phyloP scores from a whole-genome alignment of 495 filamentous ascomycete genomes.

The Penicillium bialowiezense region DNA sequence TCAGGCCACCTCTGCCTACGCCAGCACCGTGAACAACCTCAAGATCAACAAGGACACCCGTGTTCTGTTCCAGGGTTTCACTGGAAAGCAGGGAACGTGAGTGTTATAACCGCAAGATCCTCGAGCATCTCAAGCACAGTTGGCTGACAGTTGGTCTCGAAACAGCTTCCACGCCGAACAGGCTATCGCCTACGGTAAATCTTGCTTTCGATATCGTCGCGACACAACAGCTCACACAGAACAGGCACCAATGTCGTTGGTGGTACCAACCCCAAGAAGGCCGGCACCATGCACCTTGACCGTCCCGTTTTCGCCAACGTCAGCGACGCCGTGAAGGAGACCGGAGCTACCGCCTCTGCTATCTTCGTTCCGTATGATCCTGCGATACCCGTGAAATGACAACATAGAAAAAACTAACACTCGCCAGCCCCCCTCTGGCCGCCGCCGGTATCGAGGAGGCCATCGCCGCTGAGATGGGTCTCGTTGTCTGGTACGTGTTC shows the following conservation, averaged over 20 bases:
- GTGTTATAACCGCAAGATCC: conserved; percentile 32
- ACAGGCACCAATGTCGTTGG: conserved; percentile 95
- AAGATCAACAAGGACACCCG: conserved; percentile 89
- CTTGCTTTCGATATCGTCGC: conserved; percentile 14
- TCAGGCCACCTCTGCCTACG: conserved; percentile 67
- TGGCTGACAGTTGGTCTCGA: conserved; percentile 42
- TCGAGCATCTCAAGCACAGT: conserved; percentile 7
- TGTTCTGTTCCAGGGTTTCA: conserved; percentile 97
- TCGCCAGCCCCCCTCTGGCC: conserved; percentile 75
- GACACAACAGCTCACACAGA: conserved; percentile 31
- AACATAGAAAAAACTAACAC: conserved; percentile 12
- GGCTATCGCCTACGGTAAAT: conserved; percentile 93
- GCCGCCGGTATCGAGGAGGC: conserved; percentile 97
- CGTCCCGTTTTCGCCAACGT: conserved; percentile 93
- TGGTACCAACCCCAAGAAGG: conserved; percentile 98
- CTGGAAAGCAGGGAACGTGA: conserved; percentile 97
- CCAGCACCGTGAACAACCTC: conserved; percentile 82
- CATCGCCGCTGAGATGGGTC: conserved; percentile 82
- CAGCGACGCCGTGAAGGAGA: conserved; percentile 82
- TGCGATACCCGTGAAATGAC: neutral
- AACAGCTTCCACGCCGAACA: conserved; percentile 92
- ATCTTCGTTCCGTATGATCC: conserved; percentile 90
- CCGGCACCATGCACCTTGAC: conserved; percentile 82
- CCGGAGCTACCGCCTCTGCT: conserved; percentile 84
- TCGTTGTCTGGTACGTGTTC: conserved; percentile 75